A percentile compares a stretch with the other conserved stretches of the same genome.
phyloP scores from a whole-genome alignment of 805 yeast genomes.

The Yarrowia hollandica region DNA sequence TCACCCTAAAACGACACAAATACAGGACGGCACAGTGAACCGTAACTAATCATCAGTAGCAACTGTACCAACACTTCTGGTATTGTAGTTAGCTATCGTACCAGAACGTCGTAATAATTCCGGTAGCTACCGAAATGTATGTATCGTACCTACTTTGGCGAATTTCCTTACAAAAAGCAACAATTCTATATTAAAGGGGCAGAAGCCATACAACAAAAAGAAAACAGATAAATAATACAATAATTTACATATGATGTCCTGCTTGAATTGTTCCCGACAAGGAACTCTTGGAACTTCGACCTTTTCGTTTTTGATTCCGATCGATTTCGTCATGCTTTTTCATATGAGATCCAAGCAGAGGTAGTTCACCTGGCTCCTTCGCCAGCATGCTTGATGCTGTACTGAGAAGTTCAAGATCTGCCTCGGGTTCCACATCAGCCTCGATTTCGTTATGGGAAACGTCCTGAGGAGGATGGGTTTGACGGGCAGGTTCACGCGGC shows the following conservation, averaged over 20 bases:
- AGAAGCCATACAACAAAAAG: neutral
- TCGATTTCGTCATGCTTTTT: conserved; percentile 7
- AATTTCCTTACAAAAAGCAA: too few relatives aligned
- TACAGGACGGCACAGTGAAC: too few relatives aligned
- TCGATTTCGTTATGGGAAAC: conserved; percentile 8
- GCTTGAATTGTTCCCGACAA: conserved; percentile 13
- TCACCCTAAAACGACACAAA: too few relatives aligned
- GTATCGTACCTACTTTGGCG: too few relatives aligned
- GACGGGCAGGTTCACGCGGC: neutral
- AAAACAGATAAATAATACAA: conserved; percentile 15
- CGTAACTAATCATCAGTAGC: too few relatives aligned
- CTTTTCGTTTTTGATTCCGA: conserved; percentile 12
- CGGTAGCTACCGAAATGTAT: too few relatives aligned
- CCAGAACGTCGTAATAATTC: too few relatives aligned
- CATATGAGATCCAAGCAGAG: neutral
- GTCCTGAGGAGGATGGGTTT: conserved; percentile 9
- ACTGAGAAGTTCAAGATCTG: conserved; percentile 11
- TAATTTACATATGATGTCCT: conserved; percentile 26
- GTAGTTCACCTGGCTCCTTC: conserved; percentile 16
- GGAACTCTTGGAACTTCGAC: conserved; percentile 3
- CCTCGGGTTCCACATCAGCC: conserved; percentile 14
- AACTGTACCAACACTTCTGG: too few relatives aligned
- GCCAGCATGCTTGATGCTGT: conserved; percentile 22
- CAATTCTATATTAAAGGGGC: too few relatives aligned
- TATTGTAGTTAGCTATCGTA: too few relatives aligned